Evolutionary conservation across 345 rosid genomes (phyloP), one percentile per base, ranked within the genome.

Genomic region (Angophora floribunda): DNA sequence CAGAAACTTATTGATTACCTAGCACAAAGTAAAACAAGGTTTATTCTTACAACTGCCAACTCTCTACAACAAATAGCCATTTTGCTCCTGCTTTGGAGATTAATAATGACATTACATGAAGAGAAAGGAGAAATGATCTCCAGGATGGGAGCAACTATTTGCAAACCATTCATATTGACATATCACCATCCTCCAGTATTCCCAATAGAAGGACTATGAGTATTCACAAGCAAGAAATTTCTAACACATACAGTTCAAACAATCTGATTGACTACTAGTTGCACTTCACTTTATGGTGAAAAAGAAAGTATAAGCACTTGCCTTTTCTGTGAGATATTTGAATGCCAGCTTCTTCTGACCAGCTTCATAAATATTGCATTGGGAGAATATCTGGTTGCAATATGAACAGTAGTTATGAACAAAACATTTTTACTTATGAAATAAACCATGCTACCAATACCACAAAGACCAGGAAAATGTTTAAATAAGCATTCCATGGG

Each of bases 291-390:
- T 51, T 80, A 80, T 9, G 44, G 22, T 78, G 87, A 80, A 52
- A 65, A 88, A 19, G 21, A 86, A 70, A 90, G 26, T 75, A 75
- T 19, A 52, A 70, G 45, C 52, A 87, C 88, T 88, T 86, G 93
- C 99, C 97, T 96, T 97, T 90, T 97, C 99, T 11, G 89, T 93
- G n/a, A 94, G 93, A 90, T 97, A 97, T 91, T 97, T 98, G 85
- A 97, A 97, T 21, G 98, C 98, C 55, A 93, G 91, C 94, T 97
- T 97, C 93, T 97, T 98, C 91, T 94, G 93, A 49, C 96, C 96
- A 84, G 98, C 99, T 94, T 98, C 99, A 89, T 98, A 97, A 91
- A 97, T 95, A 92, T 98, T 98, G 93, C 96, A 94, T 49, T 97
- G 98, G 87, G 99, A 98, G 91, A 94, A 94, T 90, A 98, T 95